Evolutionary conservation across 306 rosid species (phyloP).

Genomic region (Malus fusca): DNA sequence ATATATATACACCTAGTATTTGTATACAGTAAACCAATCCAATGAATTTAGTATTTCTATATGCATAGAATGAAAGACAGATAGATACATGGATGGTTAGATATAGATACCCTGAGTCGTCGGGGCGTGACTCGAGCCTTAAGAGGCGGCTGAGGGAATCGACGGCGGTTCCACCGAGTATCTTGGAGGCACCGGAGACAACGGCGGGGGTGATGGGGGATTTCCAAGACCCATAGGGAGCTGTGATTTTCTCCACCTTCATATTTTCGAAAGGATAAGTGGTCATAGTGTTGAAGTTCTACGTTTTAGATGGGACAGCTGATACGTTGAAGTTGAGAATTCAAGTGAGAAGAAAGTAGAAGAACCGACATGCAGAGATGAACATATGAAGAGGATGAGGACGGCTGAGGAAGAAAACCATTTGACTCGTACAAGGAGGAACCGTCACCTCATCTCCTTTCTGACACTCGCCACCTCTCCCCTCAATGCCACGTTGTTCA

Average conservation of each 20-base stretch:
- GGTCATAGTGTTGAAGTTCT: too few species aligned
- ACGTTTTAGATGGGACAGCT: too few species aligned
- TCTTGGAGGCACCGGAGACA: constrained; percentile 77
- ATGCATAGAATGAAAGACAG: neutral
- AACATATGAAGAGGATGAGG: neutral
- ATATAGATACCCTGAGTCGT: constrained; percentile 52
- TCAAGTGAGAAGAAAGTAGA: neutral
- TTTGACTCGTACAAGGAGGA: neutral
- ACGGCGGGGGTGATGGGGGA: constrained; percentile 78
- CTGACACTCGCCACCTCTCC: neutral
- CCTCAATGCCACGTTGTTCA: neutral
- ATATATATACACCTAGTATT: neutral
- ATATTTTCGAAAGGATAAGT: too few species aligned
- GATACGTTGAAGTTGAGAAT: neutral
- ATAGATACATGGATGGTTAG: neutral
- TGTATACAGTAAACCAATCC: neutral
- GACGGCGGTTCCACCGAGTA: constrained; percentile 66
- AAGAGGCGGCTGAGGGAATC: constrained; percentile 57
- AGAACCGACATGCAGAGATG: neutral
- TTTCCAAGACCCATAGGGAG: constrained; percentile 73
- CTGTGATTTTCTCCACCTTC: neutral
- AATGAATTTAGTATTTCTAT: neutral
- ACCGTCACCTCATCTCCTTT: neutral
- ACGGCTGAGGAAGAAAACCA: neutral
- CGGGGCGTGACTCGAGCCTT: constrained; percentile 86